A percentile compares a stretch with the other conserved stretches of the same genome.
Conservation (phyloP, 768 basidiomycete genomes). For the Russula sp. region DNA sequence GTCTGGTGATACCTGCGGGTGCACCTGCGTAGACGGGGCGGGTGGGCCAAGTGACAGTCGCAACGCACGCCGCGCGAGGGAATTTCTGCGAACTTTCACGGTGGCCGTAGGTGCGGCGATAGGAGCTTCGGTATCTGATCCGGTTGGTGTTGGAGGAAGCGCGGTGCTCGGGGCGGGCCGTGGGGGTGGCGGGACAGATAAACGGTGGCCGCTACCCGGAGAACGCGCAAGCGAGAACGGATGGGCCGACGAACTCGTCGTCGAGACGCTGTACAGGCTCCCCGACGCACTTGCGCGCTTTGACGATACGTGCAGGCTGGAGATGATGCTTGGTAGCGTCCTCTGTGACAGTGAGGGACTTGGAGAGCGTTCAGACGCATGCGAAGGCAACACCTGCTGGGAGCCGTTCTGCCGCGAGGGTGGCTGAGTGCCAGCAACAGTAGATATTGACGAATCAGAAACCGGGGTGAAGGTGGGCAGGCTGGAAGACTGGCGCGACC, state of each 20-base stretch:
- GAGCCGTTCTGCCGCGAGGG: constrained; percentile 21
- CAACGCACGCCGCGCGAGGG: constrained; percentile 50
- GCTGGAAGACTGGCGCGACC: constrained; percentile 32
- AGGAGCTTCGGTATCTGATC: constrained; percentile 28
- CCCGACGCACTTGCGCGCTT: constrained; percentile 37
- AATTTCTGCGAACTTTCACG: constrained; percentile 43
- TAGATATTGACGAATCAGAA: constrained; percentile 51
- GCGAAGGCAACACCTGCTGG: constrained; percentile 23
- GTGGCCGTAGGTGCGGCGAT: constrained; percentile 23
- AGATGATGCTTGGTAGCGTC: constrained; percentile 18
- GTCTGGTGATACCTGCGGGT: constrained; percentile 40
- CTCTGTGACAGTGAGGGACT: constrained; percentile 31
- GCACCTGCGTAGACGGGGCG: constrained; percentile 50
- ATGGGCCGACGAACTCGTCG: constrained; percentile 33
- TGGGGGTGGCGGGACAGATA: constrained; percentile 65
- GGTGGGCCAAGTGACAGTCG: constrained; percentile 43
- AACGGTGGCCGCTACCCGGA: constrained; percentile 39
- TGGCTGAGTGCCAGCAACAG: constrained; percentile 29
- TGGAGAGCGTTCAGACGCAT: constrained; percentile 16
- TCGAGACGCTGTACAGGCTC: constrained; percentile 32
- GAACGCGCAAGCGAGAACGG: constrained; percentile 25
- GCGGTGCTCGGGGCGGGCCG: constrained; percentile 68
- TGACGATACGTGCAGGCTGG: constrained; percentile 17
- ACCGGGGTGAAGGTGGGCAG: constrained; percentile 55
- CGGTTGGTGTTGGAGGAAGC: constrained; percentile 58